Base-by-base conservation (phyloP, 345 rosid genomes). In the Citrus mangshanensis region DNA sequence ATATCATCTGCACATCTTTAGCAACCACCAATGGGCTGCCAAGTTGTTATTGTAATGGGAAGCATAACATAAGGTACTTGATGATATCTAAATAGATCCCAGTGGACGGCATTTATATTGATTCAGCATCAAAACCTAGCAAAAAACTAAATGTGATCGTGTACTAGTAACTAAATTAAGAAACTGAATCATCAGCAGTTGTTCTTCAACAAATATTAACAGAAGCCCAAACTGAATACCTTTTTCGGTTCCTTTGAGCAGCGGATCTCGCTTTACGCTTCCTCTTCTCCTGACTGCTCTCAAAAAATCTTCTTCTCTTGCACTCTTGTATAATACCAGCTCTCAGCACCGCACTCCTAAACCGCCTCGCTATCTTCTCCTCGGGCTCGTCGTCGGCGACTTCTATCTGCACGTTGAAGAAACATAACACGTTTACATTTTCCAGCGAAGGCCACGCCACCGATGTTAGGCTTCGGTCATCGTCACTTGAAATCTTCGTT, bases 301-400 rank as follows among this genome's bases (percentile, higher is more conserved):
- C 84, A 70, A 58, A 75, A 79, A 78, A 84, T 68, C 81, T 68
- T 18, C 84, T 77, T 56, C 84, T 75, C 74, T 71, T 80, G 70
- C 77, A 56, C 72, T 84, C 86, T 58, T 81, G 81, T 30, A 84
- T 64, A 40, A 84, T 65, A 9, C 84, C 86, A 67, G 86, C 79
- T 76, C 79, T 81, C 80, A 74, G 49, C n/a, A 84, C 86, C 74
- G 81, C 86, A 64, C 86, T 81, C 46, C 86, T 51, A 76, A 84
- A 84, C 78, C 82, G 74, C 62, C 58, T 64, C 58, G 70, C 42
- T 30, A 78, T 73, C 73, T 78, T 72, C 71, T 84, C 86, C 77
- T 84, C 86, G 13, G 86, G 84, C 73, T 84, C 86, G 64, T 84
- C 76, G 4, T 84, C 86, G 4, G 59, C 82, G 70, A 81, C 84